Conservation (phyloP, 2,329 filamentous ascomycete species). For the Fusarium sp. region DNA sequence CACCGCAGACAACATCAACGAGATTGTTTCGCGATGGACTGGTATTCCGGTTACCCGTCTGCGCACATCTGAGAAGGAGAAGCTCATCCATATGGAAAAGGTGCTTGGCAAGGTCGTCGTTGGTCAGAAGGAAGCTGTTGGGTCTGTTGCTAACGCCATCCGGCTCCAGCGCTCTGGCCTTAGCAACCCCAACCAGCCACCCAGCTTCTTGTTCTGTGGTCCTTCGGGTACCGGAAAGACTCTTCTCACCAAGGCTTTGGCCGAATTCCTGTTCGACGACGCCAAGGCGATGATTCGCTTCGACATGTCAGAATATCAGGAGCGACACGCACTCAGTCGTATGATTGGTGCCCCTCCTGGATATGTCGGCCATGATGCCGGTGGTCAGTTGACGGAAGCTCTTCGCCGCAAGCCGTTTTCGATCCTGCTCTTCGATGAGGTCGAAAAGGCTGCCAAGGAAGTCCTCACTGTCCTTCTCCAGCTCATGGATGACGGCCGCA, state of each 20-base stretch:
- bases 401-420: slow-evolving; percentile 96
- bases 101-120: slow-evolving; percentile 86
- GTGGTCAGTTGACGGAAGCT: slow-evolving; percentile 94
- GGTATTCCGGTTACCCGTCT: slow-evolving; percentile 96
- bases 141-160: slow-evolving; percentile 94
- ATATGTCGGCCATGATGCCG: slow-evolving; percentile 96
- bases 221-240: slow-evolving; percentile 99
- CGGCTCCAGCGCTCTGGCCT: slow-evolving; percentile 94
- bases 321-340: slow-evolving; percentile 91
- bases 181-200: slow-evolving; percentile 94
- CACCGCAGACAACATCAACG: slow-evolving; percentile 97
- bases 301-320: slow-evolving; percentile 99
- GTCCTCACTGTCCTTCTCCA: slow-evolving; percentile 97
- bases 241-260: slow-evolving; percentile 93
- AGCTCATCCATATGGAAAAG: slow-evolving; percentile 97
- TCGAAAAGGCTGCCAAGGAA: slow-evolving; percentile 99
- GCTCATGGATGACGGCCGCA: slow-evolving; percentile 98
- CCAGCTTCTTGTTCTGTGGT: slow-evolving; percentile 98
- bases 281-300: slow-evolving; percentile 98
- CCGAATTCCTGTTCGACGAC: slow-evolving; percentile 98
- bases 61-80: slow-evolving; percentile 96
- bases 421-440: slow-evolving; percentile 96
- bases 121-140: slow-evolving; percentile 93
- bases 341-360: slow-evolving; percentile 99
- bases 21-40: slow-evolving; percentile 98